Base-by-base conservation (phyloP, 108 stramenopile genomes). In the Skeletonema potamos region DNA sequence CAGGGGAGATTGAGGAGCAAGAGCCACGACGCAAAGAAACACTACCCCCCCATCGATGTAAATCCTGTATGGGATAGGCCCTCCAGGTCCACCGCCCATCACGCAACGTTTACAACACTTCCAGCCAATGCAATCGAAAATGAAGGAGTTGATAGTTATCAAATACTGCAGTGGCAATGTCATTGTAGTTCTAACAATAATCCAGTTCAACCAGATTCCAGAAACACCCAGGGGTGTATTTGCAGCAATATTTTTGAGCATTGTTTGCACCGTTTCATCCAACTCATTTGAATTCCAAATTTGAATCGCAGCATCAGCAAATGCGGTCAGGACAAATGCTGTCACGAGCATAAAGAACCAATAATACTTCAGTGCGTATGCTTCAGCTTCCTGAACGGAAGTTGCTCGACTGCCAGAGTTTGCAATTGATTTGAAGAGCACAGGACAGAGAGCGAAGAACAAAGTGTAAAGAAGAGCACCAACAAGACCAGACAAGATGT, bases 191-290 rank as follows among this genome's bases (percentile, higher is more conserved):
- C 92, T 69, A 18, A 91, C 67, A 54, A 93, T 89, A n/a, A 93
- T 90, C 94, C 94, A 96, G 77, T 96, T 96, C 18, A 93, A 66
- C 94, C 94, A 96, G 12, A 80, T 82, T 3, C 89, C 89, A 43
- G 88, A 82, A 13, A 68, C 75, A 11, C 57, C 64, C 6, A 87
- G 72, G 18, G 94, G 94, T 32, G 92, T 86, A n/a, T 71, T 59
- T 27, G 48, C 43, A 5, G 94, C 92, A 39, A 91, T 85, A 6
- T 70, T 61, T 33, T 55, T 67, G 12, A 91, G 24, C 15, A 91
- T 69, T 2, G 32, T 55, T 62, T 64, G 68, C 51, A 74, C 80
- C 34, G 62, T 86, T 61, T 62, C 55, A 24, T 67, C 92, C 75
- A 58, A 74, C 27, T 85, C 43, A 24, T 80, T 86, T 26, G 70